Conservation (phyloP, 148 eudicot genomes). For the Heliosperma pusillum region DNA sequence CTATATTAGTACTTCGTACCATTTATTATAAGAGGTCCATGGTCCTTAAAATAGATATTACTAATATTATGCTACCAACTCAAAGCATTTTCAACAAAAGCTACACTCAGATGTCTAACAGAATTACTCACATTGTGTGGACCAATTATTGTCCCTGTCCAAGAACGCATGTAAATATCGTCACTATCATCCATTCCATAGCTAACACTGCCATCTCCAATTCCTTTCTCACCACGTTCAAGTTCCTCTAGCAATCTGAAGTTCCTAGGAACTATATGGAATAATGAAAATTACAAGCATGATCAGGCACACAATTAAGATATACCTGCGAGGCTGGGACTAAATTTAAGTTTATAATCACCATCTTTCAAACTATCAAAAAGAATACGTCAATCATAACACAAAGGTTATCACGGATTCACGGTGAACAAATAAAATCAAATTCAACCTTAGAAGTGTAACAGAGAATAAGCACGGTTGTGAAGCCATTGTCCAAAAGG, state of each 20-base stretch:
- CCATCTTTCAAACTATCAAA: background rate
- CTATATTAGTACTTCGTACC: background rate
- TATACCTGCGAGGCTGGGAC: background rate
- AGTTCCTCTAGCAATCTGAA: conserved; percentile 57
- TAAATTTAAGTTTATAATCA: background rate
- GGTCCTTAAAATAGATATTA: background rate
- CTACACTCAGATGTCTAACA: background rate
- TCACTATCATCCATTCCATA: conserved; percentile 64
- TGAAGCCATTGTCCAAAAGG: background rate
- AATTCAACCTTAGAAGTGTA: background rate
- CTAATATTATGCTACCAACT: background rate
- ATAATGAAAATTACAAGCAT: conserved; percentile 4
- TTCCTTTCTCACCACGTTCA: conserved; percentile 64
- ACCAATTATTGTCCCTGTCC: conserved; percentile 64
- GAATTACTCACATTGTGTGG: conserved; percentile 46
- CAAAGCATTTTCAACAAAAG: background rate
- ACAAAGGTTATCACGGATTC: background rate
- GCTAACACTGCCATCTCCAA: conserved; percentile 64
- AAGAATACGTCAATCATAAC: background rate
- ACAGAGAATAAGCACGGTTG: background rate
- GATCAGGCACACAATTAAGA: background rate
- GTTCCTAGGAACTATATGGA: conserved; percentile 45
- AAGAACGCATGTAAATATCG: conserved; percentile 62
- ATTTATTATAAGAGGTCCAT: background rate
- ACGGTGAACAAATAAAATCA: background rate